A percentile compares a stretch with the other conserved stretches of the same genome.
These are phyloP conservation scores for Stephanodiscus triporus DNA, from an alignment of 108 stramenopile genomes.

Conservation along the genomic window DNA sequence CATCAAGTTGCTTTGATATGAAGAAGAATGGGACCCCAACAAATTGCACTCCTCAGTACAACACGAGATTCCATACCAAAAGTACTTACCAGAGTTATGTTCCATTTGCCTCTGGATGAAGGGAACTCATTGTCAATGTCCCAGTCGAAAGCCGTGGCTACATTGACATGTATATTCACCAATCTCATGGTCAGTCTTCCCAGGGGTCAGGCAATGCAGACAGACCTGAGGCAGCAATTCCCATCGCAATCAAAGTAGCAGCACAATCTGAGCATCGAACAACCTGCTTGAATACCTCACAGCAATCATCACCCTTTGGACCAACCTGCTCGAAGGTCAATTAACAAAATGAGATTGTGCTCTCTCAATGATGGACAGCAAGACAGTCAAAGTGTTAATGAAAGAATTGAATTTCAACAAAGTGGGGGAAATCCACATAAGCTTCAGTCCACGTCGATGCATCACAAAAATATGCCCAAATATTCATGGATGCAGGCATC, in stretches of 20 bases:
- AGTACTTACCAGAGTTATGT: background rate
- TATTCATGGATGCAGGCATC: too few species aligned
- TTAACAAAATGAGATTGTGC: too few species aligned
- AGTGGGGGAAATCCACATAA: too few species aligned
- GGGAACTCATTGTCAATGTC: background rate
- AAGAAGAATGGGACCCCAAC: background rate
- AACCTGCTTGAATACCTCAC: too few species aligned
- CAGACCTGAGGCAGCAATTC: background rate
- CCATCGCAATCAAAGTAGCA: constrained; percentile 4
- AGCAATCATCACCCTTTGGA: too few species aligned
- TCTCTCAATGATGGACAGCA: too few species aligned
- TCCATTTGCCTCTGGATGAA: background rate
- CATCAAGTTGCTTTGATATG: background rate
- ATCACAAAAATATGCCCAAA: too few species aligned
- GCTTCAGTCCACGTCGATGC: too few species aligned
- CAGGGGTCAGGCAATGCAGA: constrained; percentile 7
- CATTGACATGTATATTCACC: constrained; percentile 6
- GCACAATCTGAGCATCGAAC: constrained; percentile 28
- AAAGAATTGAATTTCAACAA: too few species aligned
- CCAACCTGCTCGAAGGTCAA: too few species aligned
- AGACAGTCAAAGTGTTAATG: too few species aligned
- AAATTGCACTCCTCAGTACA: background rate
- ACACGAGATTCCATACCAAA: background rate
- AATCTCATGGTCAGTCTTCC: background rate
- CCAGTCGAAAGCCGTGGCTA: too few species aligned